These are phyloP conservation scores for Linnemannia schmuckeri DNA, from an alignment of 192 early-diverging fungal species.

Conservation along the genomic window DNA sequence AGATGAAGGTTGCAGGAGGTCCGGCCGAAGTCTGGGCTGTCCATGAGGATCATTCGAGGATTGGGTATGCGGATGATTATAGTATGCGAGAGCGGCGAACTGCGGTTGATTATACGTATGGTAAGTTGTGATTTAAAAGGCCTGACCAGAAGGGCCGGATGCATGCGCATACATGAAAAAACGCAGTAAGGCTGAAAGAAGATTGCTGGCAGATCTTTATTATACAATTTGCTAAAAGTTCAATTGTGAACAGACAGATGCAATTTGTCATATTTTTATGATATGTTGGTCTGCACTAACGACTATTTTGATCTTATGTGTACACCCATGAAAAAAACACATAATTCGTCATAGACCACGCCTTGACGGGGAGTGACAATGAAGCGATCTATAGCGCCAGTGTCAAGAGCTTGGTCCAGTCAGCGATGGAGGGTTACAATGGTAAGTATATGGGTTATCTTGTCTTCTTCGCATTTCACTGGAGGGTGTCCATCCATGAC, in stretches of 20 bases:
- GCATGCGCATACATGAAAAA: not conserved
- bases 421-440: conserved; percentile 93
- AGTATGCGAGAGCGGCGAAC: conserved; percentile 33
- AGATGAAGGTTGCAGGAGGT: conserved; percentile 56
- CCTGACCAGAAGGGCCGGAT: not conserved
- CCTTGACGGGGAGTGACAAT: conserved; percentile 59
- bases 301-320: not conserved
- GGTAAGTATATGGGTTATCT: conserved; percentile 59
- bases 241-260: not conserved
- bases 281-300: not conserved
- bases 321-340: too few relatives aligned
- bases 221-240: not conserved
- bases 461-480: not conserved
- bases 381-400: conserved; percentile 49
- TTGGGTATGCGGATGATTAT: conserved; percentile 38
- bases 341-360: conserved; percentile 39
- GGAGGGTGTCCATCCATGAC: not conserved
- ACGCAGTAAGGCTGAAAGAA: not conserved
- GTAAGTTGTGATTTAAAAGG: conserved; percentile 20
- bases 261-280: not conserved
- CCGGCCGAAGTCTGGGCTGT: conserved; percentile 59
- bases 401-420: conserved; percentile 48
- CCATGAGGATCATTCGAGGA: conserved; percentile 12
- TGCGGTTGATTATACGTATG: conserved; percentile 57
- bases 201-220: not conserved